phyloP scores from a whole-genome alignment of 169 alveolate genomes.

The Eimeria necatrix region DNA sequence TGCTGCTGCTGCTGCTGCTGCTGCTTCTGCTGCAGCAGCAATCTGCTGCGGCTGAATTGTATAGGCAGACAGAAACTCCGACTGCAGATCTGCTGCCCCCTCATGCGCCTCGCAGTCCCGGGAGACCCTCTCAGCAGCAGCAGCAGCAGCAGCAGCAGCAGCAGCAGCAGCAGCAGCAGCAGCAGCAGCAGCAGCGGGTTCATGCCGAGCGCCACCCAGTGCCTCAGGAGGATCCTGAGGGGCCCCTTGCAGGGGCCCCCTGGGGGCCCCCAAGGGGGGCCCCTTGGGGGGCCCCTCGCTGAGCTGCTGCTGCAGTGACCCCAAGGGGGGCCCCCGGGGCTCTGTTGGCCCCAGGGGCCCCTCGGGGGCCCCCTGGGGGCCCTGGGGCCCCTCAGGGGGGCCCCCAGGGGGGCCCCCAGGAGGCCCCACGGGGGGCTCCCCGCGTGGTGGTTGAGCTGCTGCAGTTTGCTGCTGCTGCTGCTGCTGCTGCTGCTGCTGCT shows the following conservation, averaged over 20 bases:
- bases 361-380: neutral
- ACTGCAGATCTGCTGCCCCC: neutral
- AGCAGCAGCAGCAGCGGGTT: too few species aligned
- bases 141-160: too few species aligned
- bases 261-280: too few species aligned
- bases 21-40: slow-evolving; percentile 59
- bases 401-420: slow-evolving; percentile 6
- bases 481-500: too few species aligned
- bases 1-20: slow-evolving; percentile 31
- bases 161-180: too few species aligned
- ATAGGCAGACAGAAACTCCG: slow-evolving; percentile 48
- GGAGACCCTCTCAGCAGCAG: too few species aligned
- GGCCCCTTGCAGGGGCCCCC: slow-evolving; percentile 10
- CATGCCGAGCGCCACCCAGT: too few species aligned
- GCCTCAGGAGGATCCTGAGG: neutral
- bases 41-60: neutral
- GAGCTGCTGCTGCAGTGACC: neutral
- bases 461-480: too few species aligned
- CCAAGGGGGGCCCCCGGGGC: too few species aligned
- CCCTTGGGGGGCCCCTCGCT: slow-evolving; percentile 15
- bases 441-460: too few species aligned
- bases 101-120: slow-evolving; percentile 40
- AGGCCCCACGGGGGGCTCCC: neutral
- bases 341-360: neutral
- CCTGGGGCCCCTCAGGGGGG: neutral